phyloP scores from a whole-genome alignment of 805 yeast species.

The Candida succiphila region DNA sequence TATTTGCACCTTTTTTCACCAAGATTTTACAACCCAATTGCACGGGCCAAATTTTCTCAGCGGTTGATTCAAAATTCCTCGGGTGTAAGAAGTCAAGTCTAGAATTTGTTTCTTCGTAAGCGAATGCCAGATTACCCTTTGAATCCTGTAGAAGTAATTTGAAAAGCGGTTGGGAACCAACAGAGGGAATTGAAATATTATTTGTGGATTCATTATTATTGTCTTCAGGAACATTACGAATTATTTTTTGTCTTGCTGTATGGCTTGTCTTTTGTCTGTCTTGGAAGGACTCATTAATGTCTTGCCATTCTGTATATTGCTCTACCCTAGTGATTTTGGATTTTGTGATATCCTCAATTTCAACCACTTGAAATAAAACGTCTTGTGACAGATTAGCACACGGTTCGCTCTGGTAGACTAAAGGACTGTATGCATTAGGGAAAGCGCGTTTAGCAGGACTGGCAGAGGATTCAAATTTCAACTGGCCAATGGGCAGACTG shows the following conservation, averaged over 20 bases:
- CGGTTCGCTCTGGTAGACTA: no score
- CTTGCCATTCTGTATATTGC: slow-evolving; percentile 37
- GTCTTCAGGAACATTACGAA: slow-evolving; percentile 40
- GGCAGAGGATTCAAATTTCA: no score
- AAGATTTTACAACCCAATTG: slow-evolving; percentile 51
- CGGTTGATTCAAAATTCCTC: slow-evolving; percentile 9
- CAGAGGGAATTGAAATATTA: background rate
- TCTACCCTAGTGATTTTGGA: slow-evolving; percentile 48
- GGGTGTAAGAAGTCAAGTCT: slow-evolving; percentile 38
- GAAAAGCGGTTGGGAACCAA: slow-evolving; percentile 19
- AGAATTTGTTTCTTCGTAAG: slow-evolving; percentile 36
- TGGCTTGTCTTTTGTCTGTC: slow-evolving; percentile 33
- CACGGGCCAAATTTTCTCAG: slow-evolving; percentile 22
- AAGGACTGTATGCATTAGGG: no score
- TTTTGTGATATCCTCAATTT: slow-evolving; percentile 41
- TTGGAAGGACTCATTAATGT: slow-evolving; percentile 49
- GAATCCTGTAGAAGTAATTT: slow-evolving; percentile 52
- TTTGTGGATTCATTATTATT: slow-evolving; percentile 11
- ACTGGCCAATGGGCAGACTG: no score
- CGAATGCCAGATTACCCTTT: slow-evolving; percentile 41
- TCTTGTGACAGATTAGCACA: no score
- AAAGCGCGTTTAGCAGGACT: no score
- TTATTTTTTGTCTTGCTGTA: slow-evolving; percentile 17
- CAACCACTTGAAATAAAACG: slow-evolving; percentile 40
- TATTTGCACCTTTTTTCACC: slow-evolving; percentile 34